A percentile compares a stretch with the other conserved stretches of the same genome.
These are phyloP conservation scores for Dipodascus geniculatus DNA, from an alignment of 805 yeast genomes.

Conservation along the genomic window DNA sequence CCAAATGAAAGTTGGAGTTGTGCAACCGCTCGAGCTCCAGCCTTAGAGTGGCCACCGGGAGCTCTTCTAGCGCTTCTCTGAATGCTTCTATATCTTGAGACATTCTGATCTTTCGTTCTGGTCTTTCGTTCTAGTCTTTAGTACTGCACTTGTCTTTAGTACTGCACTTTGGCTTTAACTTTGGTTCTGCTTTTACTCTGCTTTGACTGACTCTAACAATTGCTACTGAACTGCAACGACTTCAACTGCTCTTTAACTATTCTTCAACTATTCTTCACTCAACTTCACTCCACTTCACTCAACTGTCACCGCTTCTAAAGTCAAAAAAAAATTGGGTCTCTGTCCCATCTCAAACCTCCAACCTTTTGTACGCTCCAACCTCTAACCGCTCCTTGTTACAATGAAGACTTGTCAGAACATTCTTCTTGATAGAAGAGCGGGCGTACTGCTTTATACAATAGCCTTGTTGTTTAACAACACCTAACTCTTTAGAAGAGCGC, in stretches of 20 bases:
- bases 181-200: neutral
- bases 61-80: neutral
- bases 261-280: no score
- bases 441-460: neutral
- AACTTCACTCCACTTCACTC: no score
- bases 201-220: neutral
- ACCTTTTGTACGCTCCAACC: no score
- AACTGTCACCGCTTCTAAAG: no score
- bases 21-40: neutral
- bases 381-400: neutral
- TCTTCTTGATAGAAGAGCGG: neutral
- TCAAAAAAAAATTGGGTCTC: no score
- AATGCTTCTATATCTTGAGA: neutral
- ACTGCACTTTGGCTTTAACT: no score
- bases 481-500: neutral
- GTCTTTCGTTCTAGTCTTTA: neutral
- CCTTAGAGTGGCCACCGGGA: neutral
- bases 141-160: no score
- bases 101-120: no score
- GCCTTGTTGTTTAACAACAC: neutral
- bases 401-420: neutral
- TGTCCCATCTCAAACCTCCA: no score
- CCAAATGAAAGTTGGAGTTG: neutral
- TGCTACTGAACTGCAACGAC: neutral
- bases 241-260: neutral